Evolutionary conservation across 2,329 filamentous ascomycete genomes (phyloP).

Genomic region (Pseudogymnoascus sp.): DNA sequence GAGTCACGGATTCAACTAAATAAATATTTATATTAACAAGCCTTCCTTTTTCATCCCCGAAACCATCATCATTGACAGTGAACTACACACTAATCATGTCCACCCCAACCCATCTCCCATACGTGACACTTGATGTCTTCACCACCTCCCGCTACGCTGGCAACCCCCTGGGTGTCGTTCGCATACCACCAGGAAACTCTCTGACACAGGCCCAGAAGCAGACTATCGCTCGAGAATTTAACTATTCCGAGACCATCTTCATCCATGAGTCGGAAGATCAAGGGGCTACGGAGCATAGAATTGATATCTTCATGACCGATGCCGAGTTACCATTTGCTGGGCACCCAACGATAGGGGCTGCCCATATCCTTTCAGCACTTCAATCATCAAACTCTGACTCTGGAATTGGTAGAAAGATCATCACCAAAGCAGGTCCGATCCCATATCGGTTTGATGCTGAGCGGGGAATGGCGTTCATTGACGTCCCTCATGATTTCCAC

Average conservation of each 20-base stretch:
- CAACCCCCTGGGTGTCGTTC: constrained; percentile 53
- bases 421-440: constrained; percentile 50
- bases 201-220: constrained; percentile 47
- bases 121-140: constrained; percentile 49
- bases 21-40: neutral
- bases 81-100: neutral
- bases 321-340: constrained; percentile 53
- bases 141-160: constrained; percentile 42
- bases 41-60: neutral
- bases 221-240: constrained; percentile 52
- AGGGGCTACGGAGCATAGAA: constrained; percentile 31
- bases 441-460: constrained; percentile 30
- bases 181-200: constrained; percentile 36
- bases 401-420: constrained; percentile 29
- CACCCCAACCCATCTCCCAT: neutral
- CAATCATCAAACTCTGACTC: constrained; percentile 19
- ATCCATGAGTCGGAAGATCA: constrained; percentile 36
- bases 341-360: constrained; percentile 51
- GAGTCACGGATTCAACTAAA: neutral
- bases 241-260: constrained; percentile 56
- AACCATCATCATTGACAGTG: neutral
- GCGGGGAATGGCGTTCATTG: constrained; percentile 46
- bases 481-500: constrained; percentile 59
- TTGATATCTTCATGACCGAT: constrained; percentile 51
- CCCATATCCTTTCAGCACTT: constrained; percentile 37